A percentile compares a stretch with the other conserved stretches of the same genome.
phyloP scores from a whole-genome alignment of 768 basidiomycete genomes.

The Lenzites betulinus region DNA sequence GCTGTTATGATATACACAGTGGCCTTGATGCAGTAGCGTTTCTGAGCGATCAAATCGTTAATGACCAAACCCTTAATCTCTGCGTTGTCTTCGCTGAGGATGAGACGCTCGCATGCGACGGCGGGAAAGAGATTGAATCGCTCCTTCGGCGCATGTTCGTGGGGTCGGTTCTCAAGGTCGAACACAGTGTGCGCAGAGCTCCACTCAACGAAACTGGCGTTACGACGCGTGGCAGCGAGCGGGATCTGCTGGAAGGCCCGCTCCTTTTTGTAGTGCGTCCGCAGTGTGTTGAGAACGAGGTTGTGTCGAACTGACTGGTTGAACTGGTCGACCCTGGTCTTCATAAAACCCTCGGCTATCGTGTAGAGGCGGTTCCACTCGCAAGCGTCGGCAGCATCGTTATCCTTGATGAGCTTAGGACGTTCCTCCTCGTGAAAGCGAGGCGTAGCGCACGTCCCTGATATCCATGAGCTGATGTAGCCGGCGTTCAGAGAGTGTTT shows the following conservation, averaged over 20 bases:
- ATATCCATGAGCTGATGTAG: no score
- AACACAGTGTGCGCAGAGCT: slow-evolving; percentile 22
- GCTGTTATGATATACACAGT: slow-evolving; percentile 23
- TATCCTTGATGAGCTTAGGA: slow-evolving; percentile 10
- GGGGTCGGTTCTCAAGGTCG: slow-evolving; percentile 6
- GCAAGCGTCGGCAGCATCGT: background rate
- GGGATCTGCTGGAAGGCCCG: slow-evolving; percentile 23
- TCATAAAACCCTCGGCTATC: slow-evolving; percentile 22
- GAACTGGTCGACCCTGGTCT: slow-evolving; percentile 21
- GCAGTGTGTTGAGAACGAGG: slow-evolving; percentile 23
- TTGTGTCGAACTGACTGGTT: slow-evolving; percentile 28
- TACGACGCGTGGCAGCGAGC: slow-evolving; percentile 26
- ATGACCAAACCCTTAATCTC: background rate
- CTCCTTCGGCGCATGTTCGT: background rate
- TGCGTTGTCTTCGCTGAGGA: background rate
- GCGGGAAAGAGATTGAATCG: slow-evolving; percentile 24
- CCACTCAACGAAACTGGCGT: slow-evolving; percentile 27
- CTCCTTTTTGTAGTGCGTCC: slow-evolving; percentile 4
- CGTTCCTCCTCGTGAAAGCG: slow-evolving; percentile 19
- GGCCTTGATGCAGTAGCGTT: slow-evolving; percentile 1
- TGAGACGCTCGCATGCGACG: slow-evolving; percentile 20
- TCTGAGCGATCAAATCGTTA: background rate
- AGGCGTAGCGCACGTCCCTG: slow-evolving; percentile 27
- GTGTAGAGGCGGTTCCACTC: slow-evolving; percentile 25
- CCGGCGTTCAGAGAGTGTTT: background rate